Conservation (phyloP, 2,329 filamentous ascomycete genomes). For the Endothia cerciana region DNA sequence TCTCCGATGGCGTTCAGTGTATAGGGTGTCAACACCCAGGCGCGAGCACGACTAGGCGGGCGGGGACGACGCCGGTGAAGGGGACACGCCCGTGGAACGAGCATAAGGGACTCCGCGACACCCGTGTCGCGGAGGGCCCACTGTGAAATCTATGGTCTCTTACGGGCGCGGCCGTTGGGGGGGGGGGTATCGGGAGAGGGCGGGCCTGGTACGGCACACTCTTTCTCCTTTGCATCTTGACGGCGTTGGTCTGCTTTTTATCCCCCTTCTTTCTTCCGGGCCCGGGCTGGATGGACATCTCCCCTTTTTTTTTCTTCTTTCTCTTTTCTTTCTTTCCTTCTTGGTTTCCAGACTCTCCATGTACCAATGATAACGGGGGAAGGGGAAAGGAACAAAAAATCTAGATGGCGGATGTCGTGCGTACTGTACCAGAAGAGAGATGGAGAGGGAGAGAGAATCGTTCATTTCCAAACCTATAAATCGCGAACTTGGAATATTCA, state of each 20-base stretch:
- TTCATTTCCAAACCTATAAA: too few relatives aligned
- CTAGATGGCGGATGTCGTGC: not conserved
- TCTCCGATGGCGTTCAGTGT: too few relatives aligned
- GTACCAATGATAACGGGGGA: too few relatives aligned
- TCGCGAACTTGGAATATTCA: too few relatives aligned
- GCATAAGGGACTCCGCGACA: not conserved
- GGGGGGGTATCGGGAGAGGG: not conserved
- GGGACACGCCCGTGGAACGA: too few relatives aligned
- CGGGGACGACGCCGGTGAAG: too few relatives aligned
- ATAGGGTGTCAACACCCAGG: too few relatives aligned
- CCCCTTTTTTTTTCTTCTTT: constrained; percentile 1
- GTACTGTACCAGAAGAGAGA: not conserved
- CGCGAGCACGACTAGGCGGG: too few relatives aligned
- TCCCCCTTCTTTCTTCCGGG: constrained; percentile 1
- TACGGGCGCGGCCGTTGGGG: constrained; percentile 1
- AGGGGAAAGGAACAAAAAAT: not conserved
- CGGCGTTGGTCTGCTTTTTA: constrained; percentile 20
- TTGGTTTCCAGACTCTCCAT: too few relatives aligned
- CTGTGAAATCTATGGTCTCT: too few relatives aligned
- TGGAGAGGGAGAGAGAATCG: not conserved
- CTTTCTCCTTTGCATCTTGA: constrained; percentile 16
- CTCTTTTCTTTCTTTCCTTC: too few relatives aligned
- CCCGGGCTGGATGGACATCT: constrained; percentile 20
- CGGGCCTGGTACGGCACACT: not conserved
- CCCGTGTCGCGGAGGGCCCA: too few relatives aligned